Evolutionary conservation across 495 filamentous ascomycete species (phyloP), one percentile per base, ranked within the genome.

Genomic region (Endocarpon pusillum): DNA sequence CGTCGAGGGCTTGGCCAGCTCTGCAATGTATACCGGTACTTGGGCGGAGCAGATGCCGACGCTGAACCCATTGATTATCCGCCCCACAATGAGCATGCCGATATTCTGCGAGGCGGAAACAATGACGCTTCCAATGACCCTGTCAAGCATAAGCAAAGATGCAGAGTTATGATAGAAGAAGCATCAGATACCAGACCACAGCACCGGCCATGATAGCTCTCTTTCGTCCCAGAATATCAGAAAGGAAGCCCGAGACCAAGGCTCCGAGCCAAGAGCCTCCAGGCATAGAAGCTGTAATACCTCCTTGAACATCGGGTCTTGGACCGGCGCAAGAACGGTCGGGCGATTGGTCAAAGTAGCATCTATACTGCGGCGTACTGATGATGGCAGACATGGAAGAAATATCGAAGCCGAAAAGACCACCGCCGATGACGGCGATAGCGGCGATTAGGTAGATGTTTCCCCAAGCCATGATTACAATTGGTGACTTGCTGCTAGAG

Each of bases 401-500:
- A 50, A 84, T 81, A 59, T 83, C 81, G 44, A 85, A 84, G 36
- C 80, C 80, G 42, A 91, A 87, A 12, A 86, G 66, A 31, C 68
- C 75, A 51, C 81, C 82, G 39, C 82, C 82, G 35, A 80, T 63
- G 44, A 86, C 75, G 47, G 78, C 67, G 53, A 79, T 69, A 52
- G 74, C 73, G 42, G 79, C 67, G 50, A 84, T 84, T 26, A 73
- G 49, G 44, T 82, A 83, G 39, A 81, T 65, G 46, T 81, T 82
- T 14, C 75, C 73, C n/a, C n/a, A n/a, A n/a, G n/a, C n/a, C n/a
- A n/a, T n/a, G n/a, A n/a, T n/a, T n/a, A n/a, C n/a, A n/a, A n/a
- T n/a, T n/a, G n/a, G n/a, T n/a, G n/a, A n/a, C n/a, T n/a, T n/a
- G n/a, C n/a, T n/a, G n/a, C n/a, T n/a, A n/a, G n/a, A n/a, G n/a